Base-by-base conservation (phyloP, 2,329 filamentous ascomycete genomes). In the Alternaria sp. region DNA sequence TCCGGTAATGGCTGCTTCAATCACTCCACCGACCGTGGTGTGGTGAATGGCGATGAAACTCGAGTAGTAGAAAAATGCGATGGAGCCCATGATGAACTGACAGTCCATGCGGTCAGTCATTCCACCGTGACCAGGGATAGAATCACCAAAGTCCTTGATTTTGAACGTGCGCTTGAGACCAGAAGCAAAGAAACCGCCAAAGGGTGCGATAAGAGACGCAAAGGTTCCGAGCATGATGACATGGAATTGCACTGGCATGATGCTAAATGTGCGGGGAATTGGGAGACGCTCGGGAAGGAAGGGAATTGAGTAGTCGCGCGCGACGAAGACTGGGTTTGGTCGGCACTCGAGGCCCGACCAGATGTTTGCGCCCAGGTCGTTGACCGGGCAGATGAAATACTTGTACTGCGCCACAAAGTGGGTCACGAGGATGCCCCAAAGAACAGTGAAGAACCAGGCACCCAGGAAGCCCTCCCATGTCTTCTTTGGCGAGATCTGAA, bases 31-130 rank as follows among this genome's bases (percentile, higher is more conserved):
- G 21, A 97, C 89, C 56, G 85, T 92, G 37, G 90, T 88, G 78
- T 94, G 92, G 83, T 97, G 88, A 6, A 92, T 84, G 4, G 93
- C 93, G 72, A 99, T 94, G 78, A 99, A 99, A 73, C 91, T 95
- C 78, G 97, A 93, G 80, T 96, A 99, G 81, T 99, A 99, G 86
- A 99, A 93, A 82, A 93, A 98, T 14, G 94, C 88, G 72, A 99
- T 98, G 80, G 97, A 95, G 8, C 95, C 95, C 95, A 99, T 99
- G 82, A 98, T 98, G 81, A 99, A 99, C 76, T 99, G 95, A 78
- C 95, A 99, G 76, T 99, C 95, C 94, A 99, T 98, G 62, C 95
- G 91, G 77, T 99, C 95, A 14, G 95, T 99, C 81, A 99, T 98
- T 69, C 95, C 95, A 61, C 95, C 95, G 72, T 99, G 95, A 23